Conservation (phyloP, 345 rosid genomes). For the Jatropha curcas region DNA sequence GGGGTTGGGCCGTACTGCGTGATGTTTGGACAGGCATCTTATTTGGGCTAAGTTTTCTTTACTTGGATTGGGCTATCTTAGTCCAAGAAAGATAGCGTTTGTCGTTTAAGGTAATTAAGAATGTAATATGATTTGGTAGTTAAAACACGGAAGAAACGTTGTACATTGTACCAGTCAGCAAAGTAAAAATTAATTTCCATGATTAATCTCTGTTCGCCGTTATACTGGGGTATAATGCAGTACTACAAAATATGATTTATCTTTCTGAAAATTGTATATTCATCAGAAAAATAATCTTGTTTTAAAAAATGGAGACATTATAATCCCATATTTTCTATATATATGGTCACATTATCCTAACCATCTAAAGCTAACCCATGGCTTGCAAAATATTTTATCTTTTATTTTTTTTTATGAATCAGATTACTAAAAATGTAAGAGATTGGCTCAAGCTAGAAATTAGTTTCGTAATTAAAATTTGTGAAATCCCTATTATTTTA, state of each 20-base stretch:
- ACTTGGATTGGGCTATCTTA: not conserved
- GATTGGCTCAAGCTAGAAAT: too few species aligned
- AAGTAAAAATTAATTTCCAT: too few species aligned
- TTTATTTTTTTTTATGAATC: too few species aligned
- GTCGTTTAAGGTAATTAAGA: too few species aligned
- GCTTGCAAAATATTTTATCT: too few species aligned
- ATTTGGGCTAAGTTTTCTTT: not conserved
- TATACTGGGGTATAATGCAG: not conserved
- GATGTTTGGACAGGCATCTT: not conserved
- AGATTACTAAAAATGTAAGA: too few species aligned
- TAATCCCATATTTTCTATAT: not conserved
- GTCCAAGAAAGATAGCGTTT: too few species aligned
- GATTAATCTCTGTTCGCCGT: not conserved
- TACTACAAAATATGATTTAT: not conserved
- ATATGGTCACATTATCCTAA: too few species aligned
- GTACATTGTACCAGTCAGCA: not conserved
- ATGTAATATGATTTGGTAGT: too few species aligned
- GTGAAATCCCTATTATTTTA: not conserved
- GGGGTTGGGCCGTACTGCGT: not conserved
- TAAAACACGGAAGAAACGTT: not conserved
- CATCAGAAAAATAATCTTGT: not conserved
- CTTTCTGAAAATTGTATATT: not conserved
- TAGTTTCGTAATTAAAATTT: too few species aligned
- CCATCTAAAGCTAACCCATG: too few species aligned
- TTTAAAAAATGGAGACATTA: not conserved